Evolutionary conservation across 2,329 filamentous ascomycete genomes (phyloP).

Genomic region (Alternaria sp.): DNA sequence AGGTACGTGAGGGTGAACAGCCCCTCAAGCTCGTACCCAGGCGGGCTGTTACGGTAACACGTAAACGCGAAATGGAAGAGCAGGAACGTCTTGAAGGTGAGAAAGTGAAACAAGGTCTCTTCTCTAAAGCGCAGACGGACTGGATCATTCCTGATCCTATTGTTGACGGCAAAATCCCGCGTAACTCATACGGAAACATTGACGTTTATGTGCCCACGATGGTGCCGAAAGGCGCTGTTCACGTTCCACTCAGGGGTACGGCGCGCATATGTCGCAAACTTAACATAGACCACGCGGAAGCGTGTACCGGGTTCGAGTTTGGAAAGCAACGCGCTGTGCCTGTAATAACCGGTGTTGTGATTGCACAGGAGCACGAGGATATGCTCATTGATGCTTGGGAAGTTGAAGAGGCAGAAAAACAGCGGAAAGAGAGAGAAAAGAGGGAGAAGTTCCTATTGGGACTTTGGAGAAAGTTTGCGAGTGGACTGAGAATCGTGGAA

Average conservation of each 20-base stretch:
- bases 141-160: conserved; percentile 95
- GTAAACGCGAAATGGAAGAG: conserved; percentile 88
- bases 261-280: conserved; percentile 83
- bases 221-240: conserved; percentile 83
- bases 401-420: conserved; percentile 73
- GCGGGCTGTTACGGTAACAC: conserved; percentile 85
- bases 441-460: conserved; percentile 73
- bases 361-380: conserved; percentile 79
- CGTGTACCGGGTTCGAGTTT: conserved; percentile 96
- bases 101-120: conserved; percentile 87
- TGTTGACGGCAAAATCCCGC: conserved; percentile 82
- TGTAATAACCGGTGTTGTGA: conserved; percentile 86
- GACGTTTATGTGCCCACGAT: conserved; percentile 94
- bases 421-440: conserved; percentile 80
- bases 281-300: conserved; percentile 88
- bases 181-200: conserved; percentile 95
- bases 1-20: conserved; percentile 70
- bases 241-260: conserved; percentile 79
- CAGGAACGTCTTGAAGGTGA: conserved; percentile 77
- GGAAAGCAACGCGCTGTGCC: conserved; percentile 93
- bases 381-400: conserved; percentile 78
- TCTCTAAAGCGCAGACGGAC: conserved; percentile 83
- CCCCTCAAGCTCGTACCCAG: conserved; percentile 89
- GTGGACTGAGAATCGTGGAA: conserved; percentile 77
- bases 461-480: conserved; percentile 85